A percentile compares a stretch with the other conserved stretches of the same genome.
Conservation (phyloP, 1,284 basidiomycete species). For the Inonotus hispidus region DNA sequence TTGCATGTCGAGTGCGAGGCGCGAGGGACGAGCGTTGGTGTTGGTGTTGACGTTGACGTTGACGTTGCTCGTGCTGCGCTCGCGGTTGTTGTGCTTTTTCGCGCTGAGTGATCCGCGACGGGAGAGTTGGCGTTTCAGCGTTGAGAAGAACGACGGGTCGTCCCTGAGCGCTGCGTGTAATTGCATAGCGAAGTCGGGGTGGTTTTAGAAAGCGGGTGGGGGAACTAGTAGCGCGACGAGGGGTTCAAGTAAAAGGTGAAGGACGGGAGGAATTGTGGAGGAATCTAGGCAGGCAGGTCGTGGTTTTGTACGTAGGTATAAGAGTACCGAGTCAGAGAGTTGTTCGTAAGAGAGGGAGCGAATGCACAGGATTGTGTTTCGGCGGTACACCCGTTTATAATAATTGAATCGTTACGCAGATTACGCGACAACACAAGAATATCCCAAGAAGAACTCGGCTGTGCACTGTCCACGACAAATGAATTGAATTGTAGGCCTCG, state of each 20-base stretch:
- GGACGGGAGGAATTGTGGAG: too few relatives aligned
- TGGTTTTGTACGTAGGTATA: too few relatives aligned
- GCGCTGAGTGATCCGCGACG: background rate
- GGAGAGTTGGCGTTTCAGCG: background rate
- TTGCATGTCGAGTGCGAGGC: constrained; percentile 8
- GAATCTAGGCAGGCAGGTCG: too few relatives aligned
- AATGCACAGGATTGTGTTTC: too few relatives aligned
- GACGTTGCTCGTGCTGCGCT: background rate
- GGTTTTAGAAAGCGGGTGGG: background rate
- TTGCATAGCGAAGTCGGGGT: background rate
- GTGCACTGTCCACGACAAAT: too few relatives aligned
- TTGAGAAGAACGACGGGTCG: background rate
- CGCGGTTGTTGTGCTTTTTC: background rate
- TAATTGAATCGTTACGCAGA: too few relatives aligned
- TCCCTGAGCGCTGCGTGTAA: background rate
- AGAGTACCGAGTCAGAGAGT: too few relatives aligned
- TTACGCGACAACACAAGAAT: too few relatives aligned
- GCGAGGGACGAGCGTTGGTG: background rate
- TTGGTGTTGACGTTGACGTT: background rate
- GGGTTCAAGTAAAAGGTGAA: background rate
- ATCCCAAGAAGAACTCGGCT: too few relatives aligned
- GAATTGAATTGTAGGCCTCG: too few relatives aligned
- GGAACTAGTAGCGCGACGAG: background rate
- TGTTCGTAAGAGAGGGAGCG: too few relatives aligned
- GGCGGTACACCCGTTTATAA: too few relatives aligned